A percentile compares a stretch with the other conserved stretches of the same genome.
Conservation (phyloP, 306 rosid genomes). For the Abrus pulchellus region DNA sequence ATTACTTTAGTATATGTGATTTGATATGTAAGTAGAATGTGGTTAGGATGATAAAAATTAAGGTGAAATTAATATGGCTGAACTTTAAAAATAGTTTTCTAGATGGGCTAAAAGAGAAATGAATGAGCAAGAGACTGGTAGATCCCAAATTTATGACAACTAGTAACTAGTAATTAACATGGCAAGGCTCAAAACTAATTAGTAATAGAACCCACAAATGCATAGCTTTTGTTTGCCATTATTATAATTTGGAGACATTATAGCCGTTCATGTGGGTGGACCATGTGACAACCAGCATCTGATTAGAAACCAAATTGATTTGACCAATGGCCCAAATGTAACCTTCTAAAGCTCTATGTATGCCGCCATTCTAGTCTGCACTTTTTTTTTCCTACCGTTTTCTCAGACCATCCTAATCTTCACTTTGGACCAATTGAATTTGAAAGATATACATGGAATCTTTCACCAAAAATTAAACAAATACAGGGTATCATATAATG, state of each 20-base stretch:
- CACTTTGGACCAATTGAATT: slow-evolving; percentile 7
- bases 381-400: slow-evolving; percentile 14
- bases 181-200: not conserved
- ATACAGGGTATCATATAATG: not conserved
- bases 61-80: not conserved
- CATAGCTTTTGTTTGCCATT: slow-evolving; percentile 17
- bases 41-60: not conserved
- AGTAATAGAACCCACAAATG: slow-evolving; percentile 8
- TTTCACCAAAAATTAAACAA: no score
- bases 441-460: not conserved
- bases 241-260: slow-evolving; percentile 30
- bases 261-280: slow-evolving; percentile 48
- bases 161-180: not conserved
- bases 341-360: slow-evolving; percentile 36
- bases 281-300: slow-evolving; percentile 34
- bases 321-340: slow-evolving; percentile 43
- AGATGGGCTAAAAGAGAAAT: no score
- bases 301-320: slow-evolving; percentile 29
- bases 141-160: not conserved
- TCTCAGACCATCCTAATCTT: no score
- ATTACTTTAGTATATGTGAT: no score
- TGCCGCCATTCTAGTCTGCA: slow-evolving; percentile 50
- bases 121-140: no score
- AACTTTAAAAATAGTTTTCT: not conserved
- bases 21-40: no score